Percentiles rank a stretch among this genome's conserved stretches.
Evolutionary conservation across 2,329 filamentous ascomycete genomes (phyloP).

Genomic region (Aspergillus cejpii): DNA sequence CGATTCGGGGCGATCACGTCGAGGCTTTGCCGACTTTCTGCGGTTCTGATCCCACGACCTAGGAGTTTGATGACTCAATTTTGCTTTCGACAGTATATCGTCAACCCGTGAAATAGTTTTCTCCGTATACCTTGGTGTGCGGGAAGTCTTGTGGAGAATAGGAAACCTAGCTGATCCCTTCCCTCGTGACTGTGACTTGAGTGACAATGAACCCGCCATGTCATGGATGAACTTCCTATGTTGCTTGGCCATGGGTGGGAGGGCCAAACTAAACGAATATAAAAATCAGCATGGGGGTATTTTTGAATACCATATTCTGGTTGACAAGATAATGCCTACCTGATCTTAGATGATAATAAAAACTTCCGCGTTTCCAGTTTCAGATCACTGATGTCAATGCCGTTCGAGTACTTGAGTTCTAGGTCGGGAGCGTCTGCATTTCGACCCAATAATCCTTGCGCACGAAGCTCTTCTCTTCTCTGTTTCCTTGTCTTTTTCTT

Average conservation of each 20-base stretch:
- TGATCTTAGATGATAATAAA: slow-evolving; percentile 55
- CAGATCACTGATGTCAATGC: slow-evolving; percentile 65
- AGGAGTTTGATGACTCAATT: slow-evolving; percentile 23
- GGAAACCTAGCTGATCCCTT: slow-evolving; percentile 67
- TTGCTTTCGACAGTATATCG: slow-evolving; percentile 32
- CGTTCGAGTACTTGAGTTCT: slow-evolving; percentile 63
- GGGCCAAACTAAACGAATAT: slow-evolving; percentile 50
- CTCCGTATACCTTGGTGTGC: slow-evolving; percentile 57
- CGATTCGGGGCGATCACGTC: slow-evolving; percentile 35
- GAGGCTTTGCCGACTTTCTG: slow-evolving; percentile 18
- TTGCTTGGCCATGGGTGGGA: slow-evolving; percentile 78
- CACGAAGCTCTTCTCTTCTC: slow-evolving; percentile 62
- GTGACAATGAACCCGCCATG: slow-evolving; percentile 63
- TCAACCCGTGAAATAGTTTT: slow-evolving; percentile 46
- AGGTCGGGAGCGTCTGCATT: slow-evolving; percentile 54
- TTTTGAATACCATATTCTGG: neutral
- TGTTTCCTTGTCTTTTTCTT: slow-evolving; percentile 66
- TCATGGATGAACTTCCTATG: slow-evolving; percentile 74
- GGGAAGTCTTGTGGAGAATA: slow-evolving; percentile 65
- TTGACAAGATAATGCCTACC: slow-evolving; percentile 44
- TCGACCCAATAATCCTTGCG: slow-evolving; percentile 57
- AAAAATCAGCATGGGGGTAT: slow-evolving; percentile 10
- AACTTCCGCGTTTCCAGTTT: slow-evolving; percentile 67
- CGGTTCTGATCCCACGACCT: slow-evolving; percentile 21
- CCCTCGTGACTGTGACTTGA: slow-evolving; percentile 80